Conservation (phyloP, 805 yeast genomes). For the Candida michaelii region DNA sequence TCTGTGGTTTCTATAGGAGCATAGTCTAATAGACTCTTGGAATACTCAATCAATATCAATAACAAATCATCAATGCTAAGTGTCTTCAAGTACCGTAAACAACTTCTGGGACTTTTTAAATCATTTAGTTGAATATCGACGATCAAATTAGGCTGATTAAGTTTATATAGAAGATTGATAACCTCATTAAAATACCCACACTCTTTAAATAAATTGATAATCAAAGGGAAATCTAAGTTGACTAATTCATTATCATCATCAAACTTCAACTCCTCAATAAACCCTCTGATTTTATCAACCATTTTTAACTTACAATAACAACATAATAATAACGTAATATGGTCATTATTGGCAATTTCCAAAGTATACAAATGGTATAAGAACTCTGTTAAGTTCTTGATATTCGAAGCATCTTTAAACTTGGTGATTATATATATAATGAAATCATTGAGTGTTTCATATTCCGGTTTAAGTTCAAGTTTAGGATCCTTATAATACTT, state of each 20-base stretch:
- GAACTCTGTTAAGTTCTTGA: constrained; percentile 60
- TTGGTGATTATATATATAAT: constrained; percentile 76
- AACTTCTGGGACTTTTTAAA: constrained; percentile 41
- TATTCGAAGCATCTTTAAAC: constrained; percentile 75
- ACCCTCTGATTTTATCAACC: constrained; percentile 54
- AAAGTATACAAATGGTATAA: constrained; percentile 58
- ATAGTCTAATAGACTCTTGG: constrained; percentile 61
- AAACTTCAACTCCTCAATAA: constrained; percentile 46
- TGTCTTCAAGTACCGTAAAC: constrained; percentile 64
- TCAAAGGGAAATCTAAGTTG: constrained; percentile 65
- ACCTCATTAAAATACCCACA: constrained; percentile 68
- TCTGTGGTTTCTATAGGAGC: constrained; percentile 82
- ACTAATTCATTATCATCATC: constrained; percentile 18
- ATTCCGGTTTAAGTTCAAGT: constrained; percentile 14
- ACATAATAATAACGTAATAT: constrained; percentile 74
- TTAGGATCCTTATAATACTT: constrained; percentile 18
- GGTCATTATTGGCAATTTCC: constrained; percentile 68
- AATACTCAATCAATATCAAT: constrained; percentile 64
- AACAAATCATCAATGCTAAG: constrained; percentile 75
- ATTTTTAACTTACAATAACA: constrained; percentile 76
- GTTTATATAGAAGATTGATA: constrained; percentile 63
- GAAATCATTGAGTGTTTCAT: constrained; percentile 34
- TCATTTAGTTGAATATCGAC: constrained; percentile 75
- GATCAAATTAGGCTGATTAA: constrained; percentile 70
- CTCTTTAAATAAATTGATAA: constrained; percentile 70